These are phyloP conservation scores for Cutaneotrichosporon sp. DNA, from an alignment of 1,284 basidiomycete genomes.

Conservation along the genomic window DNA sequence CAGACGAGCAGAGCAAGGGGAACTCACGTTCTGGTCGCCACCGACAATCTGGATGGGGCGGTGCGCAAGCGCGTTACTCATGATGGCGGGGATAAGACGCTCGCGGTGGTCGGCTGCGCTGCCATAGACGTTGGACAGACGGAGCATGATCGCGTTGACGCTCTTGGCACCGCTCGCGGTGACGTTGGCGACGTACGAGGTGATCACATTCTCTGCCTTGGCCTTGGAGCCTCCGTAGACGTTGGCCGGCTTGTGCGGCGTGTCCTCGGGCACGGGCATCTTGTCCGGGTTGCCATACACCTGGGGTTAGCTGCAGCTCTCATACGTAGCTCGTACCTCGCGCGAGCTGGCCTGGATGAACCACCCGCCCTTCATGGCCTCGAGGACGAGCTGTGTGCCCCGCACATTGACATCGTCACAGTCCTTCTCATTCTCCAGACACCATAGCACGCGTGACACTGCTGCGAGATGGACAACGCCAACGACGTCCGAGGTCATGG, in stretches of 20 bases:
- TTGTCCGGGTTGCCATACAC: too few species aligned
- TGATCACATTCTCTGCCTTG: slow-evolving; percentile 28
- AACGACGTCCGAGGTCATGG: slow-evolving; percentile 31
- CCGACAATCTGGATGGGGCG: slow-evolving; percentile 42
- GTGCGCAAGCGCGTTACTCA: slow-evolving; percentile 35
- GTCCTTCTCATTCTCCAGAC: slow-evolving; percentile 36
- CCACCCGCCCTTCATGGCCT: slow-evolving; percentile 31
- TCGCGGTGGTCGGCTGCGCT: slow-evolving; percentile 34
- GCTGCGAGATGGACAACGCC: slow-evolving; percentile 43
- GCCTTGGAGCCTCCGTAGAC: slow-evolving; percentile 34
- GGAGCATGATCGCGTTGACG: slow-evolving; percentile 31
- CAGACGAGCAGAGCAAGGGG: background rate
- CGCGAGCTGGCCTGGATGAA: slow-evolving; percentile 39
- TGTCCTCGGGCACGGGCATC: too few species aligned
- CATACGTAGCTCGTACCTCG: too few species aligned
- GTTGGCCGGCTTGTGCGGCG: slow-evolving; percentile 32
- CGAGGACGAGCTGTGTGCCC: slow-evolving; percentile 31
- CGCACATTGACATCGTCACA: slow-evolving; percentile 40
- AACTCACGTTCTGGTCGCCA: slow-evolving; percentile 35
- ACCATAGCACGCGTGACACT: slow-evolving; percentile 37
- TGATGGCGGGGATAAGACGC: slow-evolving; percentile 34
- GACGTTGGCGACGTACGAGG: too few species aligned
- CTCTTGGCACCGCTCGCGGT: too few species aligned
- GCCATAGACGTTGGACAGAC: slow-evolving; percentile 39
- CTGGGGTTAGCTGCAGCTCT: slow-evolving; percentile 26